These are phyloP conservation scores for Mycena maculata DNA, from an alignment of 768 basidiomycete genomes.

Conservation along the genomic window DNA sequence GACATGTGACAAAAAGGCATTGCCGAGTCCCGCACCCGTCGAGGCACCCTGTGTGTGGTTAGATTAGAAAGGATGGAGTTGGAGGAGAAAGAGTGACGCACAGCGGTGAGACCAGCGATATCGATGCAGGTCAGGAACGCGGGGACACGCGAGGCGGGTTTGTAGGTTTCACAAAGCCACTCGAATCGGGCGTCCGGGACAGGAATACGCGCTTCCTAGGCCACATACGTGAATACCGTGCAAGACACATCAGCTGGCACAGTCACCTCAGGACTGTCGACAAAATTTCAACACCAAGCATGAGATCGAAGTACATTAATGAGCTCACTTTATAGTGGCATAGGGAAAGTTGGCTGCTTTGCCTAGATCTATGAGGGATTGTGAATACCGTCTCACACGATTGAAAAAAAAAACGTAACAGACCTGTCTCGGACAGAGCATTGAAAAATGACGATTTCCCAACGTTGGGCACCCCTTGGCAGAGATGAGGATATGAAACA, in stretches of 20 bases:
- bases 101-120: slow-evolving; percentile 96
- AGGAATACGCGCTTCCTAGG: slow-evolving; percentile 88
- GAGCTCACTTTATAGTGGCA: slow-evolving; percentile 76
- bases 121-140: slow-evolving; percentile 98
- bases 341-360: slow-evolving; percentile 99
- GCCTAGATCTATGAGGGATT: slow-evolving; percentile 71
- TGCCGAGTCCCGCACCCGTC: slow-evolving; percentile 97
- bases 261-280: slow-evolving; percentile 66
- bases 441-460: slow-evolving; percentile 99
- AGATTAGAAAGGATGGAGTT: slow-evolving; percentile 2
- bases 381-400: slow-evolving; percentile 1
- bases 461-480: slow-evolving; percentile 89
- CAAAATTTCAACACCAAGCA: slow-evolving; percentile 9
- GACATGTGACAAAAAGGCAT: slow-evolving; percentile 97
- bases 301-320: slow-evolving; percentile 25
- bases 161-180: slow-evolving; percentile 93
- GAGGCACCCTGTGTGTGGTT: slow-evolving; percentile 79
- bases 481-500: slow-evolving; percentile 27
- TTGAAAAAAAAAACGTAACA: slow-evolving; percentile 39
- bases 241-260: background rate
- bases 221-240: slow-evolving; percentile 17
- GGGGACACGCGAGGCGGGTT: slow-evolving; percentile 88
- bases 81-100: slow-evolving; percentile 49
- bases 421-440: slow-evolving; percentile 90
- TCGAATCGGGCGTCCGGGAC: slow-evolving; percentile 95